Conservation (phyloP, 495 filamentous ascomycete species). For the Neurospora cerealis region DNA sequence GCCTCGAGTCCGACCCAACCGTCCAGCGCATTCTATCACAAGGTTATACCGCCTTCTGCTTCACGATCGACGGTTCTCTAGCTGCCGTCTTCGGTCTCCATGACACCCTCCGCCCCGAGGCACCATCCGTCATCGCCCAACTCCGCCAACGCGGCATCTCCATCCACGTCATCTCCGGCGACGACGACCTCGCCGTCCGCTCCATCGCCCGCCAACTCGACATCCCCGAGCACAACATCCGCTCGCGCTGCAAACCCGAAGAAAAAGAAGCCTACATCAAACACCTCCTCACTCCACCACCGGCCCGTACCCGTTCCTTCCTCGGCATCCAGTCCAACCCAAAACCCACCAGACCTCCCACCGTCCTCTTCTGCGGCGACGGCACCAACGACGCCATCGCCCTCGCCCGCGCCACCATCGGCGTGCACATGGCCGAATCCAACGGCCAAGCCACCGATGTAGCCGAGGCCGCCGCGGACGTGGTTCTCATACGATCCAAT, state of each 20-base stretch:
- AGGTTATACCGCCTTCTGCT: slow-evolving; percentile 53
- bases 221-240: slow-evolving; percentile 39
- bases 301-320: neutral
- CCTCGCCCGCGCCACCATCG: slow-evolving; percentile 62
- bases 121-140: slow-evolving; percentile 33
- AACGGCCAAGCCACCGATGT: slow-evolving; percentile 51
- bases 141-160: slow-evolving; percentile 48
- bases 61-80: slow-evolving; percentile 42
- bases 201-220: slow-evolving; percentile 41
- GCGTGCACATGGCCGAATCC: slow-evolving; percentile 42
- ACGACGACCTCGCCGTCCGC: slow-evolving; percentile 51
- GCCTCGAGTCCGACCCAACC: slow-evolving; percentile 21
- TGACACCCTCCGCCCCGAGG: slow-evolving; percentile 50
- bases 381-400: slow-evolving; percentile 76
- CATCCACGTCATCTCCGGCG: slow-evolving; percentile 60
- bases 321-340: neutral
- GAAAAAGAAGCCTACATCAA: slow-evolving; percentile 58
- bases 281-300: slow-evolving; percentile 14
- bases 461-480: slow-evolving; percentile 58
- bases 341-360: slow-evolving; percentile 8
- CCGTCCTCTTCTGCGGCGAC: slow-evolving; percentile 65
- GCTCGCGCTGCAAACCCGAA: slow-evolving; percentile 43
- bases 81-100: slow-evolving; percentile 49
- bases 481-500: slow-evolving; percentile 49
- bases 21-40: slow-evolving; percentile 35